A percentile compares a stretch with the other conserved stretches of the same genome.
Evolutionary conservation across 2,329 filamentous ascomycete species (phyloP).

Genomic region (Penicillium psychrosexuale): DNA sequence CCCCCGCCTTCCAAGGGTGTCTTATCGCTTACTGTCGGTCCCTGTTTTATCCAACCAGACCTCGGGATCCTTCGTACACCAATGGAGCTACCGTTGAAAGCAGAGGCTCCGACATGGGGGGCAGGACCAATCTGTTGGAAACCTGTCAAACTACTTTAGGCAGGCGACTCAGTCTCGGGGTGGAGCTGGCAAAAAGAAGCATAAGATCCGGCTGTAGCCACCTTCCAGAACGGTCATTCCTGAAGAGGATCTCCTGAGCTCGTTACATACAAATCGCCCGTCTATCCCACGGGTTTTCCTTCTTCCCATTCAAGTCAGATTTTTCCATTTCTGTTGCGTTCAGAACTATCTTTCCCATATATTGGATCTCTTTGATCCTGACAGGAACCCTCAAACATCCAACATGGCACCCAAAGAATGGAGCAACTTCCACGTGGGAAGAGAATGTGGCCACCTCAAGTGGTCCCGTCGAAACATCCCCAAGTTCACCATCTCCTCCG

Average conservation of each 20-base stretch:
- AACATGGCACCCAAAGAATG: constrained; percentile 18
- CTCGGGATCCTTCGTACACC: not conserved
- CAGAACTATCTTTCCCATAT: not conserved
- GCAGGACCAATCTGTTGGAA: constrained; percentile 10
- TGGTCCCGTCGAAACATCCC: constrained; percentile 50
- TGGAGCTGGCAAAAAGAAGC: constrained; percentile 24
- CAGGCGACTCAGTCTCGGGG: constrained; percentile 18
- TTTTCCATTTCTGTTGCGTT: not conserved
- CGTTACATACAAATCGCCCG: constrained; percentile 9
- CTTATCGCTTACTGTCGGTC: constrained; percentile 3
- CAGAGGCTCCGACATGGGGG: constrained; percentile 9
- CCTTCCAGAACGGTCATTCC: constrained; percentile 25
- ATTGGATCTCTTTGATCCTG: constrained; percentile 7
- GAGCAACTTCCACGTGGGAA: constrained; percentile 34
- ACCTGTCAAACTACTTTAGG: constrained; percentile 23
- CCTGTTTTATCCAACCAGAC: constrained; percentile 10
- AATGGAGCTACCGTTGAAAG: not conserved
- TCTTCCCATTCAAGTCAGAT: not conserved
- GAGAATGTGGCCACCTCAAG: constrained; percentile 44
- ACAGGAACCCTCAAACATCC: constrained; percentile 9
- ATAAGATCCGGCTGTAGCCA: constrained; percentile 22
- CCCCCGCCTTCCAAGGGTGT: constrained; percentile 10
- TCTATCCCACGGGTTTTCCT: constrained; percentile 2
- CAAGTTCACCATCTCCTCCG: constrained; percentile 48
- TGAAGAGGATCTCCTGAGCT: constrained; percentile 17